Base-by-base conservation (phyloP, 805 yeast species). In the Lipomyces yamanashiensis region DNA sequence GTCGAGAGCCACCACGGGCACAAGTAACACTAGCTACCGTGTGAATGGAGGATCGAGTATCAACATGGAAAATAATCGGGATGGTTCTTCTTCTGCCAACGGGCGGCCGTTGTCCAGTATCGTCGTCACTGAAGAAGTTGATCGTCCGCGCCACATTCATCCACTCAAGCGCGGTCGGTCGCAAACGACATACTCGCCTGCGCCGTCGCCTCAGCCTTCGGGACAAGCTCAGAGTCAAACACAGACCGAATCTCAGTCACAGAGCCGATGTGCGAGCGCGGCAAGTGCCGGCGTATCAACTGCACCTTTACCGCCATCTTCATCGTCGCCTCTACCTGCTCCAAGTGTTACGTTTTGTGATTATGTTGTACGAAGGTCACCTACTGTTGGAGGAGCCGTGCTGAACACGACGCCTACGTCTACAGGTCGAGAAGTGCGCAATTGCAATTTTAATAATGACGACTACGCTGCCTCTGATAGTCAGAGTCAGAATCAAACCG, bases 311-410 rank as follows among this genome's bases (percentile, higher is more conserved):
- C 28, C 28, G 28, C 5, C 28, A 5, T 28, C 28, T 28, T 28
- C 28, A 28, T 28, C 28, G 5, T 28, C 28, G 28, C 28, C 28
- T 28, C 28, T 5, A 13, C 66, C 68, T 10, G 61, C 37, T 13
- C 68, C 68, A 33, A 64, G 68, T 43, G 68, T 64, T 50, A 52
- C 68, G 10, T 64, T 64, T 45, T 23, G 60, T 23, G 68, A 62
- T 8, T 47, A 48, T 48, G 59, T 55, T 33, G 43, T 58, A 33
- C 40, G 61, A 23, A 34, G 64, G 43, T 47, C 63, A 12, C 45
- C 59, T 19, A 39, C 62, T 19, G 37, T n/a, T 17, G 56, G 28
- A 13, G 48, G 19, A 12, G 36, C 50, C 10, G 17, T 41, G 9
- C 34, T 37, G 36, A 53, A 4, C 50, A 8, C 54, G 15, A 21